Evolutionary conservation across 2,329 filamentous ascomycete species (phyloP), one percentile per base, ranked within the genome.

Genomic region (Cercospora zeae-maydis): DNA sequence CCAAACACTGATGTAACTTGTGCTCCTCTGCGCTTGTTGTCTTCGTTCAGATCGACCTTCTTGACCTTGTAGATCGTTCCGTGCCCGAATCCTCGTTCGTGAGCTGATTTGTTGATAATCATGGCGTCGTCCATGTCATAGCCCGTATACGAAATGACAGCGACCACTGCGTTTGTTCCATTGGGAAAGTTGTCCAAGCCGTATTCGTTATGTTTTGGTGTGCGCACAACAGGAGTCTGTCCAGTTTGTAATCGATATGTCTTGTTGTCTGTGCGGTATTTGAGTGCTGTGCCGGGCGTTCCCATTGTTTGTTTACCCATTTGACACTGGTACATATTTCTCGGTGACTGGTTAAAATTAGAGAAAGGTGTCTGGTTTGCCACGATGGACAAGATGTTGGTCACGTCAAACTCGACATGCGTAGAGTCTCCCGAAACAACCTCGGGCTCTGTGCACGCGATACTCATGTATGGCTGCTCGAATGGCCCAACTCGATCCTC

Each of bases 121-220:
- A 98, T 98, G 75, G 95, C 95, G 79, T 99, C 95, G 83, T 99
- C 95, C 95, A 99, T 99, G 83, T 99, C 95, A 79, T 98, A 99
- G 57, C 93, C 95, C 1, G 93, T 98, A 77, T 99, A 99, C 0
- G 93, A 97, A 67, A 99, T 96, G 76, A 99, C 96, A 63, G 95
- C 95, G 63, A 99, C 95, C 39, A 98, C 88, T 8, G 92, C 92
- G 73, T 99, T 99, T 73, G 87, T 93, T 30, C 95, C 95, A 75
- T 98, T 97, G 59, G 95, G 95, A 77, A 97, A 99, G 78, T 98
- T 98, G 80, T 99, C 95, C 64, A 98, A 88, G 19, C 93, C 95
- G 74, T 99, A 99, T 19, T 91, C 89, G 73, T 97, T 98, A 79
- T 99, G 93, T 49, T 98, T 83, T 33, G 93, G 93, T 30, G 93